These are phyloP conservation scores for Gymnopilus dilepis DNA, from an alignment of 768 basidiomycete genomes.

Conservation along the genomic window DNA sequence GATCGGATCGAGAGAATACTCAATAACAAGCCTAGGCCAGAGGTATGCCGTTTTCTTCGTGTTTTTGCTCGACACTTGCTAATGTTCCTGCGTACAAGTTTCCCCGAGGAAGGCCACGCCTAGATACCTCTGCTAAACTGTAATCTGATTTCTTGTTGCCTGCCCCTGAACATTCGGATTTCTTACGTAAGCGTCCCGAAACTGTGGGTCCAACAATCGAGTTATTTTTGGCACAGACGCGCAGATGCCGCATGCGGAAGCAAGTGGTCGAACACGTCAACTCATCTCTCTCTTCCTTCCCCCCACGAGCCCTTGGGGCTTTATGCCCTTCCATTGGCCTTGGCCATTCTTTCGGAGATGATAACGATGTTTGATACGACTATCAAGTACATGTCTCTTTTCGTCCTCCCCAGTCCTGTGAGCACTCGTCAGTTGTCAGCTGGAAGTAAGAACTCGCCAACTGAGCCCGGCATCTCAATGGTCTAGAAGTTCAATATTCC, in stretches of 20 bases:
- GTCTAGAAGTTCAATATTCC: conserved; percentile 20
- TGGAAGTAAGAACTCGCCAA: no score
- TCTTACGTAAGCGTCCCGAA: not conserved
- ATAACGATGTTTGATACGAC: conserved; percentile 18
- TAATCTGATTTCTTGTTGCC: not conserved
- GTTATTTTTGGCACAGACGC: not conserved
- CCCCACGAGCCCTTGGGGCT: not conserved
- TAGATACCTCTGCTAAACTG: conserved; percentile 25
- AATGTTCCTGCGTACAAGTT: conserved; percentile 20
- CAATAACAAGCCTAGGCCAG: conserved; percentile 51
- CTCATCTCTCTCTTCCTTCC: not conserved
- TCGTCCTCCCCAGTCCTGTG: conserved; percentile 29
- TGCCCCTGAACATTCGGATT: not conserved
- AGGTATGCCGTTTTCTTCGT: conserved; percentile 34
- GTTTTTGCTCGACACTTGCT: no score
- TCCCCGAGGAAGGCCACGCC: conserved; percentile 27
- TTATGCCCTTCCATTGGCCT: not conserved
- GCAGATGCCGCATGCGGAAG: not conserved
- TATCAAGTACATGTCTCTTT: conserved; percentile 24
- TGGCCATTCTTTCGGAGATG: not conserved
- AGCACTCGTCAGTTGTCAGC: not conserved
- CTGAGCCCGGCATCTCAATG: no score
- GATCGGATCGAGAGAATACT: conserved; percentile 73
- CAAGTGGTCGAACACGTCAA: not conserved
- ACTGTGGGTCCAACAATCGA: not conserved